Base-by-base conservation (phyloP, 208 protist species). In the Acanthamoeba lenticulata region DNA sequence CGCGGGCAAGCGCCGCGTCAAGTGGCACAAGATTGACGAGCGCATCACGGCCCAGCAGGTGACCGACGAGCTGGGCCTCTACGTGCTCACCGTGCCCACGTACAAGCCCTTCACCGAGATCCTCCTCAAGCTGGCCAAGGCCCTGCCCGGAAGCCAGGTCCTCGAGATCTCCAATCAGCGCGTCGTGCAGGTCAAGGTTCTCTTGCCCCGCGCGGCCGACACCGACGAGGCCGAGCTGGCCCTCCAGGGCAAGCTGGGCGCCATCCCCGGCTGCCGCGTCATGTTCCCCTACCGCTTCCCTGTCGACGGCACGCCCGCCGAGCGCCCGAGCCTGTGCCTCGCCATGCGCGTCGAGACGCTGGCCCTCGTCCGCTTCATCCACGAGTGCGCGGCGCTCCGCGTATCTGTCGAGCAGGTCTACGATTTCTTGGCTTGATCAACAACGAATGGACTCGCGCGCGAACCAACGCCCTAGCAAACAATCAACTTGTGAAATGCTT, bases 101-200 rank as follows among this genome's bases (percentile, higher is more conserved):
- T 94, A 92, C 45, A 95, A 95, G 57, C 32, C 57, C 34, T 52
- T 95, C 44, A 94, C 94, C 6, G 92, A 89, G 17, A 52, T 94
- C 40, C 7, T 95, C n/a, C 36, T 60, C 29, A 90, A 49, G 42
- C 9, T 95, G 3, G 94, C 94, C 42, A 89, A 27, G 34, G 2
- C 44, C 6, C 45, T 92, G 32, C 94, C 94, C 29, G 1, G 27
- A 2, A 62, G 36, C 29, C 65, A 69, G 15, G 62, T 95, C 1
- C 77, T 95, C 24, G 47, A 67, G 44, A 95, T 95, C 44, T 94
- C 91, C 21, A 89, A 95, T 11, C 79, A 94, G 24, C 29, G 45
- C 7, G 88, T 79, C 24, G 81, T 95, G 0, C 94, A 95, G 72
- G 83, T 95, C 1, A 88, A 92, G 32, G 42, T 94, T 2, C 38